Percentiles rank a stretch among this genome's conserved stretches.
Conservation (phyloP, 2,329 filamentous ascomycete genomes). For the Aschersonia sp. region DNA sequence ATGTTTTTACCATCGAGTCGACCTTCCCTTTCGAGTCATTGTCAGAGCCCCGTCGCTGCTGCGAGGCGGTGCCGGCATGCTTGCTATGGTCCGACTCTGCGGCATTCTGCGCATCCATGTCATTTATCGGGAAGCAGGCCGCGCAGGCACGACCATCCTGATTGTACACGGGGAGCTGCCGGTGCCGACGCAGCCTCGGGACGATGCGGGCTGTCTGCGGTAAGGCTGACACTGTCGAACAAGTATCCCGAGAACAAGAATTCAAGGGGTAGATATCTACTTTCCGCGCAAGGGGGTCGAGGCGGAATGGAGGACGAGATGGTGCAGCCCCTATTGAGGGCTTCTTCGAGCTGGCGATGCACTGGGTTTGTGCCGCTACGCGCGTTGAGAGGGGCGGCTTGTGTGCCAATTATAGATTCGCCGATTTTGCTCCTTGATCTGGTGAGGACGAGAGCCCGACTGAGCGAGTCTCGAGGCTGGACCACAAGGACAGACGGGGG, state of each 20-base stretch:
- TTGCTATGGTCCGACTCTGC: constrained; percentile 46
- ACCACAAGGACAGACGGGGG: too few species aligned
- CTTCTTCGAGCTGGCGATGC: neutral
- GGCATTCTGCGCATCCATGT: constrained; percentile 57
- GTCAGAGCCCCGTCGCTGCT: constrained; percentile 19
- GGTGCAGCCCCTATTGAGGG: constrained; percentile 4
- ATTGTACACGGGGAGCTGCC: constrained; percentile 13
- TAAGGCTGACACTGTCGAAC: neutral
- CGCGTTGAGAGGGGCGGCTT: too few species aligned
- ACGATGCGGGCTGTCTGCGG: constrained; percentile 1
- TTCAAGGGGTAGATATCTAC: neutral
- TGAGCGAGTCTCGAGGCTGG: too few species aligned
- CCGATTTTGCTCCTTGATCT: too few species aligned
- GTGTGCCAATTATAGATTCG: too few species aligned
- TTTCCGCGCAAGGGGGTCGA: neutral
- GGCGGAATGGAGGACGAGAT: constrained; percentile 3
- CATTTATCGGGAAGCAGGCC: constrained; percentile 41
- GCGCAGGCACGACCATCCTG: constrained; percentile 45
- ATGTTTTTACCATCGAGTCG: constrained; percentile 4
- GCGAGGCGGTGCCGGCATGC: constrained; percentile 38
- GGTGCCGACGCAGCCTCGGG: constrained; percentile 5
- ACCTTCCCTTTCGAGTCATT: constrained; percentile 9
- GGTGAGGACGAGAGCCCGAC: too few species aligned
- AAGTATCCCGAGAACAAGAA: neutral
- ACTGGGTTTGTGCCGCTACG: too few species aligned